A percentile compares a stretch with the other conserved stretches of the same genome.
These are phyloP conservation scores for Mortierella sp. DNA, from an alignment of 371 early-diverging fungal species.

Conservation along the genomic window DNA sequence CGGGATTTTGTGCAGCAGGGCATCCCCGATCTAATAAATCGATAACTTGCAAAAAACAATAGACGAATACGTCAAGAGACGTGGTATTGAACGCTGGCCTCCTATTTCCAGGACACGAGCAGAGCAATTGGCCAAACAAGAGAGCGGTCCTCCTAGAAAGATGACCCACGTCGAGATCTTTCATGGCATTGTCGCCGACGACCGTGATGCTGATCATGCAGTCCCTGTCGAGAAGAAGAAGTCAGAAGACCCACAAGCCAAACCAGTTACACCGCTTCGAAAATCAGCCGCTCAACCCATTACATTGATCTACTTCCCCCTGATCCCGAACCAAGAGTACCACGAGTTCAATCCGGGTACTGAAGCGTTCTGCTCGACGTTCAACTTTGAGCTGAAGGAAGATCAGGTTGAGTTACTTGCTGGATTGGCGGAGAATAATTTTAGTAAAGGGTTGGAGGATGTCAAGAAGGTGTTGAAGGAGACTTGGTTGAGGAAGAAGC, in stretches of 20 bases:
- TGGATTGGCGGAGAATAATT: conserved; percentile 66
- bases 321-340: conserved; percentile 68
- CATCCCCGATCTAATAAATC: not conserved
- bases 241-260: conserved; percentile 23
- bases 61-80: conserved; percentile 68
- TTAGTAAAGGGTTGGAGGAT: conserved; percentile 62
- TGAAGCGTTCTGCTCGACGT: conserved; percentile 75
- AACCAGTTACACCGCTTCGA: conserved; percentile 47
- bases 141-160: conserved; percentile 38
- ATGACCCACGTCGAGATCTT: conserved; percentile 58
- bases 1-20: not conserved
- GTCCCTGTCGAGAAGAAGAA: conserved; percentile 15
- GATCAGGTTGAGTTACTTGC: conserved; percentile 71
- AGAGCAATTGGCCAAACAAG: conserved; percentile 49
- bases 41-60: not conserved
- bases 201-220: conserved; percentile 44
- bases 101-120: conserved; percentile 48
- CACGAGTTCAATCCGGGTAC: conserved; percentile 74
- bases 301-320: conserved; percentile 73
- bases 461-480: conserved; percentile 60
- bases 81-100: conserved; percentile 70
- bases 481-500: conserved; percentile 65
- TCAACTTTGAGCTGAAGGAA: conserved; percentile 74
- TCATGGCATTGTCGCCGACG: conserved; percentile 52
- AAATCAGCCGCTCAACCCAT: conserved; percentile 60